These are phyloP conservation scores for Colletotrichum incanum DNA, from an alignment of 2,329 filamentous ascomycete species.

Conservation along the genomic window DNA sequence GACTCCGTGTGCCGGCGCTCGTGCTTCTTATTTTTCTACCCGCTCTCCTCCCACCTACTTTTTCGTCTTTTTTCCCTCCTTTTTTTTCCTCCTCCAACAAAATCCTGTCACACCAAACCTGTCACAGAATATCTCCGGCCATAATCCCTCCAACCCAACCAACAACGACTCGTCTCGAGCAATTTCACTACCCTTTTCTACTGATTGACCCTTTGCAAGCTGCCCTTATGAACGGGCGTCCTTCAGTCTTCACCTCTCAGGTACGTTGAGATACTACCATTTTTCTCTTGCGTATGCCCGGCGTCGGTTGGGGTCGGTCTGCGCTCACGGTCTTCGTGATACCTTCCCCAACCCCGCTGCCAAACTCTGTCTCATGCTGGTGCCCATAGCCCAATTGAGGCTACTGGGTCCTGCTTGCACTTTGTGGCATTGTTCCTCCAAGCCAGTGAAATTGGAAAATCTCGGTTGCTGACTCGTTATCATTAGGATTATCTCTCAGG, in stretches of 20 bases:
- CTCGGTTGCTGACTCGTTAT: constrained; percentile 59
- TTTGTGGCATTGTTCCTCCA: not conserved
- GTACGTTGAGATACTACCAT: constrained; percentile 63
- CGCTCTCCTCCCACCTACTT: constrained; percentile 33
- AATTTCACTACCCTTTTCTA: constrained; percentile 44
- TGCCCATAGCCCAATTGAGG: constrained; percentile 31
- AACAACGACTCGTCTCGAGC: constrained; percentile 40
- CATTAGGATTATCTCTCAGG: constrained; percentile 83
- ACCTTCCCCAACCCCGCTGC: constrained; percentile 31
- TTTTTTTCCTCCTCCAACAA: constrained; percentile 21
- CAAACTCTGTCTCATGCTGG: constrained; percentile 33
- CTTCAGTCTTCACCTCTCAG: constrained; percentile 90
- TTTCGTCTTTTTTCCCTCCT: constrained; percentile 43
- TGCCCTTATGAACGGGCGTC: constrained; percentile 89
- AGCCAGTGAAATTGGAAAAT: constrained; percentile 11
- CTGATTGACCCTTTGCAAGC: constrained; percentile 57
- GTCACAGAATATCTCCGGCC: constrained; percentile 39
- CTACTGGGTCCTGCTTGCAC: constrained; percentile 18
- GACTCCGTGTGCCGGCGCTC: constrained; percentile 35
- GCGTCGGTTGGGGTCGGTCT: not conserved
- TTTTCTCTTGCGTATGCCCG: not conserved
- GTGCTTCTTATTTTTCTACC: constrained; percentile 39
- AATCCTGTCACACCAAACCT: constrained; percentile 28
- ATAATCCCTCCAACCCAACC: constrained; percentile 23
- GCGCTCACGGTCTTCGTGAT: constrained; percentile 35